Base-by-base conservation (phyloP, 805 yeast species). In the Candida tammaniensis region DNA sequence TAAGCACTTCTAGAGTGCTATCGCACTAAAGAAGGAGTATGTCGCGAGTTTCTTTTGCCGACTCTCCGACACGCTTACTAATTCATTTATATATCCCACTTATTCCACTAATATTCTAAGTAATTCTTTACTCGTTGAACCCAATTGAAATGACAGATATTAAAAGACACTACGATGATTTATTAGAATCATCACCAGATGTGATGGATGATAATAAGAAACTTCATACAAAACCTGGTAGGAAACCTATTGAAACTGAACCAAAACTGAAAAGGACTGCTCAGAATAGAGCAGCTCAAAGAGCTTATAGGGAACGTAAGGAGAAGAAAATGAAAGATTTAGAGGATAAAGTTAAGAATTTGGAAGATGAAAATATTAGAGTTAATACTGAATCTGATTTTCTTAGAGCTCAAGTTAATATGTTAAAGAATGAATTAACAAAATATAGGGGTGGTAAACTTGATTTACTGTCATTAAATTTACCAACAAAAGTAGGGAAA, bases 241-340 rank as follows among this genome's bases (percentile, higher is more conserved):
- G 96, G 39, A 88, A 86, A 64, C 89, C 86, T 0, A 65, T 83
- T 33, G 77, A 82, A 7, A 72, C 76, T 13, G 95, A 87, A 47
- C 89, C 94, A 7, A 87, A 83, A 54, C 80, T 78, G 51, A 91
- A 86, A 68, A 72, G 98, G 48, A 87, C 95, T 11, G 97, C 97
- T 2, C 98, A 93, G 63, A 91, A 93, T 59, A 74, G 98, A 50
- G 97, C 97, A 3, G 98, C 98, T n/a, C 98, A 93, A 61, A 71
- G 98, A 36, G 98, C 98, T 5, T 91, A 87, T 61, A 71, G 98
- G 38, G 98, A 93, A 61, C 76, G 98, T 41, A 91, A 91, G 57
- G 98, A 91, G 58, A 72, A 72, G 32, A 86, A 85, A 52, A 75
- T 93, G 80, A 76, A 78, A 52, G 95, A 87, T 44, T 69, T 91